Evolutionary conservation across 2,329 filamentous ascomycete genomes (phyloP), one percentile per base, ranked within the genome.

Genomic region (Aspergillus awamori): DNA sequence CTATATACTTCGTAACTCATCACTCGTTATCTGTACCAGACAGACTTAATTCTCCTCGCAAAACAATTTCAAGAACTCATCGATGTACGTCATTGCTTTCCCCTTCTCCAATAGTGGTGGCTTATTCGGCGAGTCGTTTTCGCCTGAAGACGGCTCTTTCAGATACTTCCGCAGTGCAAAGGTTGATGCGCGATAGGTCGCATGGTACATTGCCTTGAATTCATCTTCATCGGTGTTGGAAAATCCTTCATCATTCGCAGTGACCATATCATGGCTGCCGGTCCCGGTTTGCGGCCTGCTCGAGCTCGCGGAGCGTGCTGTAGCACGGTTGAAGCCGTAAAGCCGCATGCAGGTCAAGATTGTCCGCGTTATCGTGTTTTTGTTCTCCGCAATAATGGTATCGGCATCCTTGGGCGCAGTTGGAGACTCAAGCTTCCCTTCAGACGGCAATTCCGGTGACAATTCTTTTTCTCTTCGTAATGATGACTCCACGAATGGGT

Each of bases 161-260:
- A 79, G 57, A 57, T 76, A 79, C 57, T 70, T 75, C 15, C 77
- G 72, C n/a, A 80, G 64, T 20, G 77, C 77, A 70, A 79, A 80
- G 7, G 71, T 75, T 5, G 77, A 74, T 28, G 77, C 77, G 49
- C 76, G 76, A 62, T 80, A 80, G 4, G 77, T 79, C 11, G 76
- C 76, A 61, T 80, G 77, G 56, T 80, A 80, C 76, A 79, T 78
- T 15, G 72, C 62, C 53, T 78, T 79, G 58, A 79, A 80, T 11
- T 78, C 76, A 43, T 78, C 76, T 52, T 79, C 77, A 24, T 77
- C 75, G 0, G 67, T 62, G 6, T 56, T 60, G 7, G 63, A 39
- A 20, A 59, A 71, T 15, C 70, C 69, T 33, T 68, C 63, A 26
- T 63, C 17, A 20, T 45, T 43, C 4, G 47, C 43, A 51, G 53